Evolutionary conservation across 139 green algal species (phyloP), one percentile per base, ranked within the genome.

Genomic region (Chlamydomonas incerta): DNA sequence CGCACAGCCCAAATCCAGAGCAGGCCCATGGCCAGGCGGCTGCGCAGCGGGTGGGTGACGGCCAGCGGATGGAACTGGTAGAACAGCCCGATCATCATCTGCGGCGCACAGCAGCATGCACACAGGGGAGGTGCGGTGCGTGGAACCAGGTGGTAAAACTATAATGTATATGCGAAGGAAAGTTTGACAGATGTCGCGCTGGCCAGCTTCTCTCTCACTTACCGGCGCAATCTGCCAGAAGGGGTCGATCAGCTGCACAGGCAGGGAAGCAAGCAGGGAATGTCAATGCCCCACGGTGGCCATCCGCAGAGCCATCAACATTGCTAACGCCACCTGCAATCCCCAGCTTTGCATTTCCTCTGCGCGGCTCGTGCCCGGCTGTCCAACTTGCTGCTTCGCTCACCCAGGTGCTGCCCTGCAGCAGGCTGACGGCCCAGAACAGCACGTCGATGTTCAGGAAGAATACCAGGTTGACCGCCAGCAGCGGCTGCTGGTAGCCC

Each of bases 181-280:
- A n/a, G n/a, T n/a, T n/a, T n/a, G n/a, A n/a, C n/a, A n/a, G n/a
- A n/a, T n/a, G n/a, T n/a, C n/a, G n/a, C n/a, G n/a, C n/a, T n/a
- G n/a, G n/a, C n/a, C n/a, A n/a, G n/a, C n/a, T n/a, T n/a, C n/a
- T n/a, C n/a, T n/a, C n/a, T n/a, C n/a, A n/a, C n/a, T 84, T 9
- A 74, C 23, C 17, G 93, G 93, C n/a, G 92, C 83, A 24, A 96
- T 67, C 1, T 90, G 95, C 93, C 93, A 96, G 80, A 94, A 96
- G 29, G 92, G 91, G 74, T 95, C 93, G 60, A 95, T 95, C 29
- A 95, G 71, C 85, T 89, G 85, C 66, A 34, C 52, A 1, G 34
- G 15, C 8, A 71, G 65, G 14, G 18, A 68, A 68, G 23, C 62
- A 68, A 17, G 58, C 58, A 28, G 58, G 18, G 5, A 29, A 29